Conservation (phyloP, 768 basidiomycete species). For the Phaeotremella fagi region DNA sequence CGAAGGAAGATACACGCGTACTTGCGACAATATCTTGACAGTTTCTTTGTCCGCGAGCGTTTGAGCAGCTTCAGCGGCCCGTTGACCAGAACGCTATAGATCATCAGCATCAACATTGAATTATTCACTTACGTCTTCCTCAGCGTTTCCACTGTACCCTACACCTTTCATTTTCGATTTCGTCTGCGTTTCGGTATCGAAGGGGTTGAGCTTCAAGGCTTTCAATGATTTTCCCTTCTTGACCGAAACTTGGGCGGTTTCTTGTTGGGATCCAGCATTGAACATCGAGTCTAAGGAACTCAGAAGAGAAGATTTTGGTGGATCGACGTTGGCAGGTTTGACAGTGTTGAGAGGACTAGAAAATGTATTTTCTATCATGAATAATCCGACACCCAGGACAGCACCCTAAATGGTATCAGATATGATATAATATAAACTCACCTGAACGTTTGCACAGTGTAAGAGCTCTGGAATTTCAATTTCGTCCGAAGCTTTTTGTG, state of each 20-base stretch:
- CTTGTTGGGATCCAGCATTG: not conserved
- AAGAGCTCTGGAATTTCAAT: constrained; percentile 60
- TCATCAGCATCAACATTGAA: not conserved
- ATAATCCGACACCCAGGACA: constrained; percentile 82
- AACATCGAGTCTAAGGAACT: not conserved
- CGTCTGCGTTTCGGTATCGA: not conserved
- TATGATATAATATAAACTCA: constrained; percentile 6
- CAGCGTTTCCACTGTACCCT: constrained; percentile 77
- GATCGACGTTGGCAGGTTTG: constrained; percentile 3
- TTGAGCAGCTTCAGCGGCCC: constrained; percentile 72
- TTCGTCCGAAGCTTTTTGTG: constrained; percentile 18
- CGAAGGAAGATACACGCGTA: constrained; percentile 80
- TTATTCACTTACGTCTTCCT: constrained; percentile 69
- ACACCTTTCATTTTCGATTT: constrained; percentile 78
- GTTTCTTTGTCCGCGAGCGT: constrained; percentile 68
- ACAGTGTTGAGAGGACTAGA: constrained; percentile 35
- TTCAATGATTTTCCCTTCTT: not conserved
- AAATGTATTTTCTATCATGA: constrained; percentile 74
- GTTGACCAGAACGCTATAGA: constrained; percentile 68
- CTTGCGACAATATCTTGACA: constrained; percentile 61
- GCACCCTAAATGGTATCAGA: constrained; percentile 59
- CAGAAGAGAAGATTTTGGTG: no score
- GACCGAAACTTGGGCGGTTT: not conserved
- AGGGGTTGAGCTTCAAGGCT: not conserved
- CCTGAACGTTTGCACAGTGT: constrained; percentile 73